Conservation (phyloP, 1,139 yeast species). For the Arxiozyma slooffiae region DNA sequence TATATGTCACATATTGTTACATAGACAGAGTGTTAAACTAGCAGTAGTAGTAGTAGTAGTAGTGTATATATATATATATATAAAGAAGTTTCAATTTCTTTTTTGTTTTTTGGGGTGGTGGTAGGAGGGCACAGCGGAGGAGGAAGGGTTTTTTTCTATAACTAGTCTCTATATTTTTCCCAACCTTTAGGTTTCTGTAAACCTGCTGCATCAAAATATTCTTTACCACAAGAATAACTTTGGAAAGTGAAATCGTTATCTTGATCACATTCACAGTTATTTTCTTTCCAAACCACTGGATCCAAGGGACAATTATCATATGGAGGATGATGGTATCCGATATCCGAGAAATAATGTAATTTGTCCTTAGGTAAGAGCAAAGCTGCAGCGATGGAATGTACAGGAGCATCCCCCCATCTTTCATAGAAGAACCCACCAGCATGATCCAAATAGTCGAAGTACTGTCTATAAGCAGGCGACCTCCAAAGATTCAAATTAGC, state of each 20-base stretch:
- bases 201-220: conserved; percentile 42
- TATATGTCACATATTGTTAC: too few species aligned
- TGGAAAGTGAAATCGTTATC: conserved; percentile 58
- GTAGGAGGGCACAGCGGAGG: too few species aligned
- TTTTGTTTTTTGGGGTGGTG: too few species aligned
- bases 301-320: conserved; percentile 61
- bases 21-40: neutral
- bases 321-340: conserved; percentile 49
- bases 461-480: conserved; percentile 54
- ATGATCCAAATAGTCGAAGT: conserved; percentile 61
- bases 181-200: conserved; percentile 37
- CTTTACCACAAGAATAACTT: conserved; percentile 50
- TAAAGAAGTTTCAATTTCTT: too few species aligned
- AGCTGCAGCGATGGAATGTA: conserved; percentile 79
- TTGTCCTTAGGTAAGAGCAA: conserved; percentile 55
- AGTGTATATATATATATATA: neutral
- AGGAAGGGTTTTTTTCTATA: too few species aligned
- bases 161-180: conserved; percentile 3
- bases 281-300: conserved; percentile 37
- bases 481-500: conserved; percentile 71
- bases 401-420: conserved; percentile 92
- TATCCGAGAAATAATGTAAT: conserved; percentile 68
- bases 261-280: conserved; percentile 57
- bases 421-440: conserved; percentile 86
- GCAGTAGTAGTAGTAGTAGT: too few species aligned